Evolutionary conservation across 139 green algal species (phyloP), one percentile per base, ranked within the genome.

Genomic region (Haematococcus sp.): DNA sequence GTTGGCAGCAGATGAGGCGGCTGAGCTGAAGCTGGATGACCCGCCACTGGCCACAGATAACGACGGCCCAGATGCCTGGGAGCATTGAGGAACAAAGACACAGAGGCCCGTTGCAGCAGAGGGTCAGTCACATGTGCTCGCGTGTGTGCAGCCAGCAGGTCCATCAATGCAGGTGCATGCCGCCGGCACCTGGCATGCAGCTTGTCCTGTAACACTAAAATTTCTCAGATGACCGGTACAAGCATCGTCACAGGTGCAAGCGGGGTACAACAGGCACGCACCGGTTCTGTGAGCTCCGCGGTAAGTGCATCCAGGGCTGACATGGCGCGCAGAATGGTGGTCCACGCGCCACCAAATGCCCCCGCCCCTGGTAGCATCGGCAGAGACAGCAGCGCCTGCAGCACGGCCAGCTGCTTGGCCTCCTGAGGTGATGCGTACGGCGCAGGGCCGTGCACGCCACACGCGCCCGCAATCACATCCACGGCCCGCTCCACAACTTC

Each of bases 341-440:
- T 69, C 92, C 92, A 97, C 65, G 75, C 81, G 44, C 73, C 84
- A 67, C 92, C 92, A 30, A 97, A 74, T 66, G 89, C 59, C 2
- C 87, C 85, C 0, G 88, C 90, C 44, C 90, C 84, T 7, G 85
- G 77, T 4, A 63, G 11, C 7, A 27, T 17, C 22, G 66, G 25
- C 19, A 65, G 32, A 4, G 52, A 28, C 30, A 74, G 49, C 52
- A 74, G 51, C 4, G 32, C 32, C 64, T 83, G 77, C 46, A 97
- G 75, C 16, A 84, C 85, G 27, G 86, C 82, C 40, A 96, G 88
- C 83, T 94, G 88, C 65, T 84, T 83, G 2, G 44, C 72, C 44
- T 85, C 84, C 60, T 66, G 51, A 0, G 49, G 17, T 17, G 54
- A 78, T 58, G 55, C 70, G 65, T 74, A 81, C 19, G 74, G 55